Conservation (phyloP, 2,329 filamentous ascomycete species). For the Pseudogymnoascus sp. region DNA sequence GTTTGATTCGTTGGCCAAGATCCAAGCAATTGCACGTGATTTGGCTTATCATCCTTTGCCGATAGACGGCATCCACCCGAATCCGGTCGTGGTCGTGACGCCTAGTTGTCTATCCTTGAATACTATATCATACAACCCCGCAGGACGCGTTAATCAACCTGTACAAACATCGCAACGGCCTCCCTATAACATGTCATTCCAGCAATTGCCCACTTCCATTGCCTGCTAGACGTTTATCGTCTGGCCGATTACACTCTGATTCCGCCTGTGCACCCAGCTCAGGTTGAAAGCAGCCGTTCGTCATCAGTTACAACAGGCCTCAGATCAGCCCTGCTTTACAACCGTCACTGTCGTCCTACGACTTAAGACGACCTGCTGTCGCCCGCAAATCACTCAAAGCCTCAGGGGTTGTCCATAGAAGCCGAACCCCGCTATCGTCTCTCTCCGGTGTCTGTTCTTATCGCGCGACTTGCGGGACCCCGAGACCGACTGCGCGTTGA, state of each 20-base stretch:
- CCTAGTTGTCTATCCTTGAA: slow-evolving; percentile 5
- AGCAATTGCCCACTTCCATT: slow-evolving; percentile 14
- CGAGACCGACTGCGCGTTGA: neutral
- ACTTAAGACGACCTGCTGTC: slow-evolving; percentile 16
- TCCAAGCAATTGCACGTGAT: neutral
- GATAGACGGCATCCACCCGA: slow-evolving; percentile 6
- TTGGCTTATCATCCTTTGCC: slow-evolving; percentile 3
- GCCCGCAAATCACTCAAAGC: neutral
- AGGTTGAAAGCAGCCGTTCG: slow-evolving; percentile 34
- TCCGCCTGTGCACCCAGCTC: slow-evolving; percentile 37
- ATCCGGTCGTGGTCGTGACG: slow-evolving; percentile 7
- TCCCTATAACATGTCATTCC: slow-evolving; percentile 15
- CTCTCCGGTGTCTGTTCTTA: neutral
- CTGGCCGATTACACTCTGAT: slow-evolving; percentile 34
- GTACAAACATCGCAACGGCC: slow-evolving; percentile 14
- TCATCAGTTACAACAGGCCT: slow-evolving; percentile 33
- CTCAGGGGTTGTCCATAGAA: neutral
- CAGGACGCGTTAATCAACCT: slow-evolving; percentile 12
- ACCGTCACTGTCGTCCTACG: slow-evolving; percentile 9
- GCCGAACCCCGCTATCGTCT: neutral
- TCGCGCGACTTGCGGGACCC: neutral
- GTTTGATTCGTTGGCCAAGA: slow-evolving; percentile 5
- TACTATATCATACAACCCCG: slow-evolving; percentile 8
- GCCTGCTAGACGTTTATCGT: slow-evolving; percentile 36
- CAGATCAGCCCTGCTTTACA: slow-evolving; percentile 11